Base-by-base conservation (phyloP, 2,329 filamentous ascomycete species). In the Apiospora koreana region DNA sequence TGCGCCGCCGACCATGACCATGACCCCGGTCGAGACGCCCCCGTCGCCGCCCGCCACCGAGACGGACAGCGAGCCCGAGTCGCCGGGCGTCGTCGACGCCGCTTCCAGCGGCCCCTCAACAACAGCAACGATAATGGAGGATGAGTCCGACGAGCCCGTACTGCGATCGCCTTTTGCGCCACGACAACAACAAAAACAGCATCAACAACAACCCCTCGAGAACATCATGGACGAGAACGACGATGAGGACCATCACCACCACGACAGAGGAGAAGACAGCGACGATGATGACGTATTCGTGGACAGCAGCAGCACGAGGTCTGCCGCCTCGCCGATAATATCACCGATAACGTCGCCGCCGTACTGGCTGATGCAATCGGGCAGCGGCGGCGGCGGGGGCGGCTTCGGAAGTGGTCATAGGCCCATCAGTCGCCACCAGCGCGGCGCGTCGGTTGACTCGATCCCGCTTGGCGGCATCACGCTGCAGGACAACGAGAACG, bases 401-500 rank as follows among this genome's bases (percentile, higher is more conserved):
- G 28, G 54, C 31, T 38, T 62, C 31, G 54, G 28, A 35, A 25
- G 54, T 21, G 18, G 28, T 28, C 8, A n/a, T n/a, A 10, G 50
- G 50, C 50, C 50, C 50, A 21, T 62, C 3, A 62, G 18, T n/a
- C 43, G 43, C 25, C 68, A 68, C 46, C 45, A 68, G 8, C 69
- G 78, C 42, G 79, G 75, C 68, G 83, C 86, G 50, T 88, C 86
- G 54, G 77, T 86, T 48, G 81, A 83, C 31, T 82, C 82, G 10
- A 79, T 87, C n/a, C 82, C 83, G 1, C 76, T 79, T 0, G 87
- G 87, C 45, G 87, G 85, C 58, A 92, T 92, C 74, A 89, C 85
- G 9, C 81, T 92, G 71, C 87, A 86, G 72, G 89, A 92, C 77
- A 91, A 91, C 78, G 88, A 90, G 74, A 84, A 83, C 43, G 85